These are phyloP conservation scores for Hydnum rufescens DNA, from an alignment of 768 basidiomycete species.

Conservation along the genomic window DNA sequence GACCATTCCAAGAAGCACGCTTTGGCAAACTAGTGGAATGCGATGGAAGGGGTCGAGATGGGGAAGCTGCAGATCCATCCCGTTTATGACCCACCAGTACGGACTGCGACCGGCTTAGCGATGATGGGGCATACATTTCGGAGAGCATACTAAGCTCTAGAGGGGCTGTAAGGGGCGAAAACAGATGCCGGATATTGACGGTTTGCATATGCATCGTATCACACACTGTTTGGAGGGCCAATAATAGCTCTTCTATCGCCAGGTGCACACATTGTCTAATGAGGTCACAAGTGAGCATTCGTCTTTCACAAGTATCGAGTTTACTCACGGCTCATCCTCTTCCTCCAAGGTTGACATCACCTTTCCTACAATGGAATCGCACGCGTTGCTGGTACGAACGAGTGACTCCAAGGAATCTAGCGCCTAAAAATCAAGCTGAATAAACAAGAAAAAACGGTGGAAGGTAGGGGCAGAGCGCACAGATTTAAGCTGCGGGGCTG, in stretches of 20 bases:
- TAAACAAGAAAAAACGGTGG: background rate
- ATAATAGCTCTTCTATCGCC: slow-evolving; percentile 36
- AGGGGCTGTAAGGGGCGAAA: slow-evolving; percentile 56
- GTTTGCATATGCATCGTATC: slow-evolving; percentile 61
- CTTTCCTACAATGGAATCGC: slow-evolving; percentile 59
- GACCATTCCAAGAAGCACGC: slow-evolving; percentile 1
- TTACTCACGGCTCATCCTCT: slow-evolving; percentile 43
- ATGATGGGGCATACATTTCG: slow-evolving; percentile 82
- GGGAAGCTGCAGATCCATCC: no score
- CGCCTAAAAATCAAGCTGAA: no score
- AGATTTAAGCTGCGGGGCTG: background rate
- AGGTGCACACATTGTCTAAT: slow-evolving; percentile 16
- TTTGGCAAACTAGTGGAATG: background rate
- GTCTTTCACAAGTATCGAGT: background rate
- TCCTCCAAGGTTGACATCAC: slow-evolving; percentile 43
- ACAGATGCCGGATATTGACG: slow-evolving; percentile 60
- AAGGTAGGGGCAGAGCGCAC: background rate
- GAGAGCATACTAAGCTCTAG: slow-evolving; percentile 53
- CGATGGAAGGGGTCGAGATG: slow-evolving; percentile 21
- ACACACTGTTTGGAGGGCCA: slow-evolving; percentile 53
- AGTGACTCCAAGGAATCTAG: slow-evolving; percentile 46
- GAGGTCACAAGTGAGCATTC: background rate
- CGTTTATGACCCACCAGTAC: no score
- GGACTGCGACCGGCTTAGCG: no score
- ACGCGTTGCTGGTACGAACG: slow-evolving; percentile 42